A percentile compares a stretch with the other conserved stretches of the same genome.
phyloP scores from a whole-genome alignment of 306 rosid genomes.

The Amphicarpaea edgeworthii region DNA sequence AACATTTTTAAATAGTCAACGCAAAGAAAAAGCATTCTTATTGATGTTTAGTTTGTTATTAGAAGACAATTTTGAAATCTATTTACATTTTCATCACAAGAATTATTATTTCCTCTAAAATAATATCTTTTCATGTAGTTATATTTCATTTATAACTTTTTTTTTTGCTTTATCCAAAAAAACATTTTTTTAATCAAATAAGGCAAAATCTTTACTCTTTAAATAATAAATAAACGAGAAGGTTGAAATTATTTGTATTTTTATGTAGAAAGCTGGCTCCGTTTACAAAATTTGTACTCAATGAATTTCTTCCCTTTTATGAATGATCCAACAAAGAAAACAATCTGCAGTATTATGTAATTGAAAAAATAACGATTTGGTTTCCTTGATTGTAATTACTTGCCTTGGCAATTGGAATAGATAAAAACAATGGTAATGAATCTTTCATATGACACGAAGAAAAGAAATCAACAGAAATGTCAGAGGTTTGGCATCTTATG shows the following conservation, averaged over 20 bases:
- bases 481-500: conserved; percentile 49
- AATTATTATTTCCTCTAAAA: no score
- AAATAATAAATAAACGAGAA: conserved; percentile 11
- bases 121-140: no score
- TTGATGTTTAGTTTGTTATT: no score
- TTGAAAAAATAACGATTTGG: background rate
- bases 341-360: background rate
- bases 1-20: no score
- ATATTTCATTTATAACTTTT: background rate
- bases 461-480: conserved; percentile 42
- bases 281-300: background rate
- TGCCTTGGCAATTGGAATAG: conserved; percentile 12
- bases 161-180: no score
- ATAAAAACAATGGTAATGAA: background rate
- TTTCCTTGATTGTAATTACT: conserved; percentile 34
- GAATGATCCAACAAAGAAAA: conserved; percentile 29
- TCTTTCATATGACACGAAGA: background rate
- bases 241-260: background rate
- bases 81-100: no score
- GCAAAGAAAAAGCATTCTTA: no score
- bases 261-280: background rate
- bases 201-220: background rate
- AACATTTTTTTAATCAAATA: background rate
- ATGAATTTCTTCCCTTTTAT: conserved; percentile 13
- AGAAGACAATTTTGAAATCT: no score